Base-by-base conservation (phyloP, 768 basidiomycete species). In the Leccinum sublutescens region DNA sequence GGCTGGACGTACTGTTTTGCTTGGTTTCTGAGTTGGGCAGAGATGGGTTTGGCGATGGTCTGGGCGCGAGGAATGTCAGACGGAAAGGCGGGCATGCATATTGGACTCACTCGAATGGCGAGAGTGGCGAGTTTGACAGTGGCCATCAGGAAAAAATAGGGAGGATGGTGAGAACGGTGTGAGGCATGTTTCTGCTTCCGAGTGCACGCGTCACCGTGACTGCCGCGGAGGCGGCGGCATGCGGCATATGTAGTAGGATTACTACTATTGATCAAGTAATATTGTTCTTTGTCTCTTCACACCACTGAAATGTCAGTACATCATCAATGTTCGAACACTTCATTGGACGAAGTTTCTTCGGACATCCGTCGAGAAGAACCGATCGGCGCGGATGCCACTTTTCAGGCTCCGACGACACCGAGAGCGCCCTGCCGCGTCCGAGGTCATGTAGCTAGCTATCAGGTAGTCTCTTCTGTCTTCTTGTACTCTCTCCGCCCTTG, bases 41-140 rank as follows among this genome's bases (percentile, higher is more conserved):
- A 86, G 63, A 93, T 90, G 53, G 91, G 91, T 74, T 92, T 93
- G 54, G 91, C 90, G 69, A 91, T 71, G n/a, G 90, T 93, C 90
- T 92, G 50, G 2, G 56, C 33, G 54, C 58, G 34, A 3, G 21
- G 19, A 11, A 34, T 36, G 40, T 29, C 52, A 54, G 12, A 11
- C 2, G 12, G 33, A 57, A 50, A 54, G 29, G 25, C 12, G 29
- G 25, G 3, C 21, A 23, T 19, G 6, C 21, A 23, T n/a, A 6
- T 4, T 29, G 21, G 3, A 59, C 87, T 77, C 76, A 87, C 88
- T 68, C 88, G 81, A 65, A 91, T 89, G 52, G 83, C 66, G n/a
- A 91, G 81, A 2, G 88, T 88, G 11, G 83, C 89, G 45, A 91
- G 76, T 72, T 91, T 91, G 19, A 82, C 84, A 55, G 84, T 83